Base-by-base conservation (phyloP, 2,329 filamentous ascomycete species). In the Aspergillus sp. region DNA sequence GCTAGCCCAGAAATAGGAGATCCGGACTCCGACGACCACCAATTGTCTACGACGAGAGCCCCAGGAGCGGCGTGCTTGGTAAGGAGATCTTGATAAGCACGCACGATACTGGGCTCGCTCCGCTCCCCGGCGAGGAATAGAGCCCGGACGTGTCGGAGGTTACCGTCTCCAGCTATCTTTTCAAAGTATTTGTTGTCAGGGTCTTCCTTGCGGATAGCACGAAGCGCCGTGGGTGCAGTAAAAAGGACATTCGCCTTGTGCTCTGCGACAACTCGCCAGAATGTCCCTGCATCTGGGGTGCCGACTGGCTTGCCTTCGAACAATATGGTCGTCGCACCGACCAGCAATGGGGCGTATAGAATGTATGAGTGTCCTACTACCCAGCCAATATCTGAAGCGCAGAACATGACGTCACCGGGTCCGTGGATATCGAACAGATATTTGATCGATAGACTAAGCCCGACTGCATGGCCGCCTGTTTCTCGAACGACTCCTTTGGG, bases 301-400 rank as follows among this genome's bases (percentile, higher is more conserved):
- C 92, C 92, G 12, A 96, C 82, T 0, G 93, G 93, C 65, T 97
- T 97, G n/a, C 93, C 93, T 76, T 97, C 93, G 72, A 92, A 97
- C 0, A 97, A 80, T 1, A 97, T 85, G 0, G 91, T 96, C 1
- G 92, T 88, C 2, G 93, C 92, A 5, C 93, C 93, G 0, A 89
- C 86, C 2, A 97, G 83, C 6, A 98, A 83, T 12, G 93, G 93
- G 4, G 86, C 93, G 69, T 97, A 97, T 12, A 96, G 80, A 62
- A 96, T 96, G 71, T 95, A 97, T 6, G 87, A 89, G 70, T 92
- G 87, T 3, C 90, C 90, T 0, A 95, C 90, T 0, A 93, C 91
- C 93, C 93, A 97, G 33, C 93, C 93, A 56, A 97, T 93, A 69
- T 98, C 93, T 14, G 88, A 91, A 1, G 89, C 88, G 6, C 87